A percentile compares a stretch with the other conserved stretches of the same genome.
Conservation (phyloP, 148 eudicot genomes). For the Cornus suecica region DNA sequence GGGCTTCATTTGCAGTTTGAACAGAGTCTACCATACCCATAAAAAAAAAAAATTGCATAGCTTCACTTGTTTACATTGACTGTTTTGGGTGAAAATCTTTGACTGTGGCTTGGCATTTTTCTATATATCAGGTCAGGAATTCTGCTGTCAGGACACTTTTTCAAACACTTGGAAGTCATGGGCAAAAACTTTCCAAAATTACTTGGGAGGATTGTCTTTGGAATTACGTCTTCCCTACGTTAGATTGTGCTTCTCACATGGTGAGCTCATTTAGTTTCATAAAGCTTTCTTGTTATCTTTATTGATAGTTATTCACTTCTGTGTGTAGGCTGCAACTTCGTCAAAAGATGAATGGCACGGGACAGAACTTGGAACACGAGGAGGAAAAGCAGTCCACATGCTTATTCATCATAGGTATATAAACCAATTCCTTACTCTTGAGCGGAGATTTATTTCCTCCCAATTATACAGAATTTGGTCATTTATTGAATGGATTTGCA, state of each 20-base stretch:
- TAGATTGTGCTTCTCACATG: constrained; percentile 94
- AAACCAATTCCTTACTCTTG: not conserved
- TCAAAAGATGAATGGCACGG: constrained; percentile 98
- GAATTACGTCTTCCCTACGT: constrained; percentile 87
- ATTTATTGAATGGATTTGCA: constrained; percentile 27
- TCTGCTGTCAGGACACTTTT: constrained; percentile 93
- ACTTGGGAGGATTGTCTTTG: constrained; percentile 99
- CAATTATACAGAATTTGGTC: not conserved
- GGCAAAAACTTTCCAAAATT: constrained; percentile 85
- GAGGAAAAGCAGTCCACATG: constrained; percentile 99
- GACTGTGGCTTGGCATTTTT: not conserved
- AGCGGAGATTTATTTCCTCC: not conserved
- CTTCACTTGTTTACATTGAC: not conserved
- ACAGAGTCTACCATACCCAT: not conserved
- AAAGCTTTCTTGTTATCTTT: not conserved
- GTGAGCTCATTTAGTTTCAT: constrained; percentile 32
- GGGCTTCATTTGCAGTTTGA: not conserved
- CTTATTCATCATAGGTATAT: constrained; percentile 97
- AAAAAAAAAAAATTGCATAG: not conserved
- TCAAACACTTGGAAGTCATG: constrained; percentile 97
- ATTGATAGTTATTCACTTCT: constrained; percentile 8
- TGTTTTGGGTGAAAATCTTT: constrained; percentile 1
- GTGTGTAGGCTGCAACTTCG: constrained; percentile 87
- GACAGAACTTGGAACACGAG: constrained; percentile 94
- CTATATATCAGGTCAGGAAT: constrained; percentile 72